A percentile compares a stretch with the other conserved stretches of the same genome.
phyloP scores from a whole-genome alignment of 306 rosid species.

The Medicago lupulina region DNA sequence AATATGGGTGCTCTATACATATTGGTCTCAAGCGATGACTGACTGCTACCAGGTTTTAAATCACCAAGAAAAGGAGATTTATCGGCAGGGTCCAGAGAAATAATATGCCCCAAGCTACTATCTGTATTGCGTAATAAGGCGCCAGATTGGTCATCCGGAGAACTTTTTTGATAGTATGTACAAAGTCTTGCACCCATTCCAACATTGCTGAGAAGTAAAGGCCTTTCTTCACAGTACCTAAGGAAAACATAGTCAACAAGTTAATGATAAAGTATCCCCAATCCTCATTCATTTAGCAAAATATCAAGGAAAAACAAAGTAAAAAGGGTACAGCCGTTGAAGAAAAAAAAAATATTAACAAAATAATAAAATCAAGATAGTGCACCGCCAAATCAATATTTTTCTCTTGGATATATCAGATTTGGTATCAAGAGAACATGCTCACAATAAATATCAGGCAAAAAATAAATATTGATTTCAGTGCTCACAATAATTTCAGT shows the following conservation, averaged over 20 bases:
- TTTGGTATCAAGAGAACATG: neutral
- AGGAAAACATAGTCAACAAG: slow-evolving; percentile 39
- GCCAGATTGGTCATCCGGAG: slow-evolving; percentile 88
- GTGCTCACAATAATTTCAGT: slow-evolving; percentile 5
- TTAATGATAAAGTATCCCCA: slow-evolving; percentile 27
- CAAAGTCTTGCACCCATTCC: slow-evolving; percentile 99
- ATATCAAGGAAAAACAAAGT: slow-evolving; percentile 21
- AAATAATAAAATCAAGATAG: slow-evolving; percentile 9
- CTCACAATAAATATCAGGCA: slow-evolving; percentile 18
- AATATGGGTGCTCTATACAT: slow-evolving; percentile 96
- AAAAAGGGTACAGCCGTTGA: slow-evolving; percentile 3
- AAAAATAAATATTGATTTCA: neutral
- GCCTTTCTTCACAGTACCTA: slow-evolving; percentile 98
- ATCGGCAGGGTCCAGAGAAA: slow-evolving; percentile 88
- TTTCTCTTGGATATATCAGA: slow-evolving; percentile 28
- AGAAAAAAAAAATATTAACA: slow-evolving; percentile 13
- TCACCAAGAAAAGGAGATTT: slow-evolving; percentile 98
- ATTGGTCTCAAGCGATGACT: slow-evolving; percentile 93
- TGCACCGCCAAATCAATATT: slow-evolving; percentile 1
- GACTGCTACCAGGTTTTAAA: slow-evolving; percentile 79
- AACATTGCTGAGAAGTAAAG: slow-evolving; percentile 85
- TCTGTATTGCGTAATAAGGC: slow-evolving; percentile 66
- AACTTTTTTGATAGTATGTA: slow-evolving; percentile 86
- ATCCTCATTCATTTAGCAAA: slow-evolving; percentile 18
- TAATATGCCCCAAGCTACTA: slow-evolving; percentile 77